phyloP scores from a whole-genome alignment of 2,329 filamentous ascomycete species.

The Acarospora socialis region DNA sequence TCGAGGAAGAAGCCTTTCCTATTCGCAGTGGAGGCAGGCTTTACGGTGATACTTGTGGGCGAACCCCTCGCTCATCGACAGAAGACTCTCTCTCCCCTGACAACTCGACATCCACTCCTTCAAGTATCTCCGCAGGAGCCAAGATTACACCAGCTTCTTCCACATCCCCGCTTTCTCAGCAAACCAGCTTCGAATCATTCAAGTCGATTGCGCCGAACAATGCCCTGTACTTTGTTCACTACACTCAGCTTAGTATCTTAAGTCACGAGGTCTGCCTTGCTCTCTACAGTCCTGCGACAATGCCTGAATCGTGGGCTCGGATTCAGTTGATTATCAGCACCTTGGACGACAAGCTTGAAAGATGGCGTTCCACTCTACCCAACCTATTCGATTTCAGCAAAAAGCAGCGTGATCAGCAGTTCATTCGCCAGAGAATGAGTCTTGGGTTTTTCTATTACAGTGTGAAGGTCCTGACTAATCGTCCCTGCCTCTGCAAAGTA shows the following conservation, averaged over 20 bases:
- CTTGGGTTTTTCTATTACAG: slow-evolving; percentile 23
- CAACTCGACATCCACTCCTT: slow-evolving; percentile 3
- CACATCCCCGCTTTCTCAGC: slow-evolving; percentile 1
- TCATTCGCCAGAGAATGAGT: slow-evolving; percentile 18
- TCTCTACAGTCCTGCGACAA: slow-evolving; percentile 21
- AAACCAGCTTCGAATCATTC: not conserved
- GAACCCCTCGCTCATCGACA: slow-evolving; percentile 1
- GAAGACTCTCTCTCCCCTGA: slow-evolving; percentile 4
- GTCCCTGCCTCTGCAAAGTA: slow-evolving; percentile 25
- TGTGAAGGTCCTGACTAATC: slow-evolving; percentile 23
- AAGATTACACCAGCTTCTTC: slow-evolving; percentile 1
- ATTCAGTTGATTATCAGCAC: slow-evolving; percentile 20
- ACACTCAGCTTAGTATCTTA: slow-evolving; percentile 17
- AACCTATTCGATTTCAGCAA: slow-evolving; percentile 17
- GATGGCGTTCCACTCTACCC: slow-evolving; percentile 21
- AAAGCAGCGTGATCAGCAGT: slow-evolving; percentile 9
- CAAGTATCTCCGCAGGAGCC: slow-evolving; percentile 4
- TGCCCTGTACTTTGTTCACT: slow-evolving; percentile 10
- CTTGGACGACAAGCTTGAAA: slow-evolving; percentile 20
- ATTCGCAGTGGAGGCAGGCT: not conserved
- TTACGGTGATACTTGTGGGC: not conserved
- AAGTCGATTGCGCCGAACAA: slow-evolving; percentile 5
- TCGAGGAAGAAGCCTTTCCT: slow-evolving; percentile 16
- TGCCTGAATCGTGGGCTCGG: slow-evolving; percentile 21
- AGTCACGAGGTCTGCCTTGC: slow-evolving; percentile 19